Evolutionary conservation across 768 basidiomycete species (phyloP).

Genomic region (Boletus eberwhitei): DNA sequence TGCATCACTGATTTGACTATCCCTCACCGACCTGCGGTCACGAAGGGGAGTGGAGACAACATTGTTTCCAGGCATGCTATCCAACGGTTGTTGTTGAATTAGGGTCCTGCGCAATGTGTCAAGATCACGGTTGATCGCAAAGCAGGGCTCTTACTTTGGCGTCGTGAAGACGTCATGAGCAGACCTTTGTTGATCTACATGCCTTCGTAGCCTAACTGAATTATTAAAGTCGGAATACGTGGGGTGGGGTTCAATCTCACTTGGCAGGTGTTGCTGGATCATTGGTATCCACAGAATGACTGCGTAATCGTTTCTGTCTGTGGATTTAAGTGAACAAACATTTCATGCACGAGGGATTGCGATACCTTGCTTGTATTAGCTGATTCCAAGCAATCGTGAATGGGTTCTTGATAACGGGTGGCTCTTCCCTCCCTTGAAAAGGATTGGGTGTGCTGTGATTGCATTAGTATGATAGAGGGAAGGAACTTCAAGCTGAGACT

Average conservation of each 20-base stretch:
- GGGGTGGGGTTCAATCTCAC: conserved; percentile 10
- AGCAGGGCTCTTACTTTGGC: background rate
- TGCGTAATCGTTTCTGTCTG: conserved; percentile 27
- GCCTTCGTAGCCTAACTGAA: conserved; percentile 8
- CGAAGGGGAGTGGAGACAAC: background rate
- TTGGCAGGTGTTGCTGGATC: conserved; percentile 16
- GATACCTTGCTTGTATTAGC: conserved; percentile 17
- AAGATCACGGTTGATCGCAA: background rate
- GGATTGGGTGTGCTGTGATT: background rate
- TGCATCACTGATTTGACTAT: background rate
- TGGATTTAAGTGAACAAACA: background rate
- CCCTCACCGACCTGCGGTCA: conserved; percentile 8
- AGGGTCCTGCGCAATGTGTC: background rate
- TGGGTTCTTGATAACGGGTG: conserved; percentile 10
- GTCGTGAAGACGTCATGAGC: conserved; percentile 6
- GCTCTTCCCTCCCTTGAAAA: background rate
- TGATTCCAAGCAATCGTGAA: conserved; percentile 23
- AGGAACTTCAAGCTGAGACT: background rate
- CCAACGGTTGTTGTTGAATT: background rate
- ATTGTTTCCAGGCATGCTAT: background rate
- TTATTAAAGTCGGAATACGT: background rate
- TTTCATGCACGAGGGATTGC: background rate
- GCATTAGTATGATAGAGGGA: background rate
- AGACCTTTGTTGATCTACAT: background rate
- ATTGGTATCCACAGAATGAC: conserved; percentile 14